Conservation (phyloP, 345 rosid genomes). For the Lenwebbia sp. region DNA sequence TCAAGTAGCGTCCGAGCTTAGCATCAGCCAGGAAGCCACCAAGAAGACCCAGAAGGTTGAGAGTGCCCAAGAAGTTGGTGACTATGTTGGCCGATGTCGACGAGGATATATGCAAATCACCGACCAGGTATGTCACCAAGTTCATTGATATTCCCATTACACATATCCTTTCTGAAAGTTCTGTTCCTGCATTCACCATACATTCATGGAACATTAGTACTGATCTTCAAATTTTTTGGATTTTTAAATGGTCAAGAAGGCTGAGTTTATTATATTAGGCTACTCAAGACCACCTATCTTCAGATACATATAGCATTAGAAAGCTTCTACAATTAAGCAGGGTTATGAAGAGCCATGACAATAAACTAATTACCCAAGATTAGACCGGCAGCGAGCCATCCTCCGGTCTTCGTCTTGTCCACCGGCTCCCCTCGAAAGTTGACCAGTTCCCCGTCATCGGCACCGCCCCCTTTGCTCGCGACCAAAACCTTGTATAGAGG, state of each 20-base stretch:
- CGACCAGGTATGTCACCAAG: slow-evolving; percentile 74
- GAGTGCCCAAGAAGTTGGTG: slow-evolving; percentile 91
- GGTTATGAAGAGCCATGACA: background rate
- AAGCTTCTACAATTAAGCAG: background rate
- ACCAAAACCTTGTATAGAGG: slow-evolving; percentile 32
- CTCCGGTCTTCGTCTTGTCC: slow-evolving; percentile 74
- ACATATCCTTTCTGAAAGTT: slow-evolving; percentile 84
- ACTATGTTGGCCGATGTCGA: slow-evolving; percentile 77
- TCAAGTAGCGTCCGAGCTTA: slow-evolving; percentile 69
- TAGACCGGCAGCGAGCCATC: slow-evolving; percentile 90
- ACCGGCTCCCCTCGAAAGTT: slow-evolving; percentile 57
- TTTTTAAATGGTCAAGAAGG: background rate
- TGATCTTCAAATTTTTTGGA: background rate
- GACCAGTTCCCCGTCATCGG: slow-evolving; percentile 17
- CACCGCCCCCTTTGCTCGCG: slow-evolving; percentile 28
- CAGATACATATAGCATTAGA: background rate
- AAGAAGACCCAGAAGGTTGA: slow-evolving; percentile 71
- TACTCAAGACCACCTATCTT: background rate
- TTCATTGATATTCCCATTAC: slow-evolving; percentile 92
- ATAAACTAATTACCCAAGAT: slow-evolving; percentile 45
- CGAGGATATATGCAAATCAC: slow-evolving; percentile 61
- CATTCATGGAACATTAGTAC: background rate
- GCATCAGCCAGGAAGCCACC: slow-evolving; percentile 96
- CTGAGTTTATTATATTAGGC: background rate
- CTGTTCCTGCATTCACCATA: slow-evolving; percentile 37